These are phyloP conservation scores for Trichoderma atrobrunneum DNA, from an alignment of 2,329 filamentous ascomycete genomes.

Conservation along the genomic window DNA sequence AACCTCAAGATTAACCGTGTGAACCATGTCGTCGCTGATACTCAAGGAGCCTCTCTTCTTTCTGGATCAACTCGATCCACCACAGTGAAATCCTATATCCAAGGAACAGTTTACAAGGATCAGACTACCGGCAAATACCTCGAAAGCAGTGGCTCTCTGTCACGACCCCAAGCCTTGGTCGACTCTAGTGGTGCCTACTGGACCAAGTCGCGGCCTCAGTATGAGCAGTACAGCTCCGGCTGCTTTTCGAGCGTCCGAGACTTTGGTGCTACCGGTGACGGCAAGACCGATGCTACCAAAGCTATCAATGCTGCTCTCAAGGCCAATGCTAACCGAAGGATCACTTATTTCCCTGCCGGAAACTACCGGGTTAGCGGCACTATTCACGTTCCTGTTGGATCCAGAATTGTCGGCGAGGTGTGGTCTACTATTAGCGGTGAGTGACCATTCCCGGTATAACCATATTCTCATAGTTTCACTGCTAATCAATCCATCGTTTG, in stretches of 20 bases:
- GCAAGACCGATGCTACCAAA: slow-evolving; percentile 71
- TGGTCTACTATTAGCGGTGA: slow-evolving; percentile 21
- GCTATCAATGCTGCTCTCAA: slow-evolving; percentile 77
- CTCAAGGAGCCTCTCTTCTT: slow-evolving; percentile 1
- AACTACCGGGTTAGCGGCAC: slow-evolving; percentile 39
- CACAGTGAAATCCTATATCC: slow-evolving; percentile 14
- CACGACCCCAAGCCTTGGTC: slow-evolving; percentile 15
- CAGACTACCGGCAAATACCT: slow-evolving; percentile 13
- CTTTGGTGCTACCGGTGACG: slow-evolving; percentile 63
- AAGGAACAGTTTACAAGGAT: slow-evolving; percentile 19
- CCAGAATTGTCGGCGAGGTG: slow-evolving; percentile 18
- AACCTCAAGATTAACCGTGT: slow-evolving; percentile 18
- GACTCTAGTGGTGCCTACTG: slow-evolving; percentile 19
- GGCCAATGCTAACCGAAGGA: slow-evolving; percentile 16
- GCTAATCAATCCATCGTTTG: background rate
- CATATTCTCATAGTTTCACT: background rate
- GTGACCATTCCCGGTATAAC: background rate
- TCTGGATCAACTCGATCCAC: slow-evolving; percentile 7
- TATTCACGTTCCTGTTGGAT: slow-evolving; percentile 17
- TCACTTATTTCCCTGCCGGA: slow-evolving; percentile 21
- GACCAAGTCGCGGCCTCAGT: slow-evolving; percentile 20
- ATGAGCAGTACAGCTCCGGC: slow-evolving; percentile 17
- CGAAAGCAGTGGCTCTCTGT: slow-evolving; percentile 13
- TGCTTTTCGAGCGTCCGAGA: slow-evolving; percentile 58
- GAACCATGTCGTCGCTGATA: slow-evolving; percentile 6